Conservation (phyloP, 2,329 filamentous ascomycete genomes). For the Cytospora chrysosperma region DNA sequence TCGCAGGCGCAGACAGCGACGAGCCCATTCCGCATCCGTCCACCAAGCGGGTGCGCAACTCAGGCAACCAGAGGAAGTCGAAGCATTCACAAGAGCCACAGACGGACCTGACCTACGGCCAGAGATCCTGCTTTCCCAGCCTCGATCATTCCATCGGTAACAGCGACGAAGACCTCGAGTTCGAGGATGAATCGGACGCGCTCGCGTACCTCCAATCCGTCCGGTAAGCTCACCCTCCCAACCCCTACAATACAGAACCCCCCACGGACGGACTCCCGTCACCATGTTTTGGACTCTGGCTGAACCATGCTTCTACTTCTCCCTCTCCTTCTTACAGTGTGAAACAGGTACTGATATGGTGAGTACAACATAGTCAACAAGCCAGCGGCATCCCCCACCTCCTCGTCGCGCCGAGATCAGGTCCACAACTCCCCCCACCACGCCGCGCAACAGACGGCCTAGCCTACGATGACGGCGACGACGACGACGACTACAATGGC, state of each 20-base stretch:
- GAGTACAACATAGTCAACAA: slow-evolving; percentile 64
- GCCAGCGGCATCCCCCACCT: slow-evolving; percentile 72
- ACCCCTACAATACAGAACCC: neutral
- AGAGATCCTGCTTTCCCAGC: slow-evolving; percentile 70
- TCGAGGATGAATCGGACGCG: slow-evolving; percentile 66
- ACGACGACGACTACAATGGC: slow-evolving; percentile 32
- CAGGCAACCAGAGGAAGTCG: slow-evolving; percentile 30
- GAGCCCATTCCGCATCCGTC: slow-evolving; percentile 17
- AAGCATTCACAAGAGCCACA: slow-evolving; percentile 44
- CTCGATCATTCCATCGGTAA: slow-evolving; percentile 48
- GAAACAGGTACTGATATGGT: slow-evolving; percentile 47
- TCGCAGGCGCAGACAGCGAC: slow-evolving; percentile 23
- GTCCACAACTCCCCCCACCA: slow-evolving; percentile 49
- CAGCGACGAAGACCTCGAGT: slow-evolving; percentile 60
- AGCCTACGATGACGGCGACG: no score
- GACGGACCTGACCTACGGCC: slow-evolving; percentile 66
- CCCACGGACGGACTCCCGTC: slow-evolving; percentile 20
- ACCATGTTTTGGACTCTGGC: slow-evolving; percentile 18
- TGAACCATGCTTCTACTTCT: slow-evolving; percentile 13
- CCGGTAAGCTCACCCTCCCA: slow-evolving; percentile 52
- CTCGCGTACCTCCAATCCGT: slow-evolving; percentile 70
- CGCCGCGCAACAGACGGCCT: slow-evolving; percentile 31
- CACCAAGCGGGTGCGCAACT: slow-evolving; percentile 29
- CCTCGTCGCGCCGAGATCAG: slow-evolving; percentile 60
- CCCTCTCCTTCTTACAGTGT: slow-evolving; percentile 7